Conservation (phyloP, 306 rosid species). For the Quercus ilex region DNA sequence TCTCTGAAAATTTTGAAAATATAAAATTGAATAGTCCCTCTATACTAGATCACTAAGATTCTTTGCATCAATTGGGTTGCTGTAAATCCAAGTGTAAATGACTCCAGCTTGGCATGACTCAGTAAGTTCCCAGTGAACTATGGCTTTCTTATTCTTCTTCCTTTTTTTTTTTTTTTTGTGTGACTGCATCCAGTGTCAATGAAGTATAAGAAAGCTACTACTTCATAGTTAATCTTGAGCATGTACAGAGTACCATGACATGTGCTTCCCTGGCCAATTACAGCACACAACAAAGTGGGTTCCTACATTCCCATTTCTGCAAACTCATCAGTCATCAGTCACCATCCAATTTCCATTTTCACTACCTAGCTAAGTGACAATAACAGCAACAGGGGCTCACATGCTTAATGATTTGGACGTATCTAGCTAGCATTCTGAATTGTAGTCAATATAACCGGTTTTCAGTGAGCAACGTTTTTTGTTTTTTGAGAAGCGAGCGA, state of each 20-base stretch:
- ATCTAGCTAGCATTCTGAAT: background rate
- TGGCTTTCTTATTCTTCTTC: background rate
- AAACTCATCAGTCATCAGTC: too few relatives aligned
- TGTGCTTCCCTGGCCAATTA: too few relatives aligned
- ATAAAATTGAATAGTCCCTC: background rate
- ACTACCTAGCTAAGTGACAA: too few relatives aligned
- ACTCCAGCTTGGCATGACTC: background rate
- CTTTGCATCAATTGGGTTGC: background rate
- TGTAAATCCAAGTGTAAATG: background rate
- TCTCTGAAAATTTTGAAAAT: background rate
- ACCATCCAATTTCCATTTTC: too few relatives aligned
- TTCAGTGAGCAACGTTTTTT: too few relatives aligned
- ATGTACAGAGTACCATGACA: too few relatives aligned
- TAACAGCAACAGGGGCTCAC: background rate
- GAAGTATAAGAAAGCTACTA: background rate
- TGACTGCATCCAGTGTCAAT: too few relatives aligned
- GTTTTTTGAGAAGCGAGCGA: too few relatives aligned
- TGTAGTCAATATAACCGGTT: too few relatives aligned
- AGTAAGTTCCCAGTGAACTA: background rate
- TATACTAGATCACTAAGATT: background rate
- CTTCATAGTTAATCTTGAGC: background rate
- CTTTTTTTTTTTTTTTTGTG: too few relatives aligned
- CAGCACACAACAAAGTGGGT: background rate
- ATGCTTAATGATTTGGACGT: constrained; percentile 14
- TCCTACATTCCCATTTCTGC: background rate